phyloP scores from a whole-genome alignment of 2,329 filamentous ascomycete genomes.

The Cladosporium sp. region DNA sequence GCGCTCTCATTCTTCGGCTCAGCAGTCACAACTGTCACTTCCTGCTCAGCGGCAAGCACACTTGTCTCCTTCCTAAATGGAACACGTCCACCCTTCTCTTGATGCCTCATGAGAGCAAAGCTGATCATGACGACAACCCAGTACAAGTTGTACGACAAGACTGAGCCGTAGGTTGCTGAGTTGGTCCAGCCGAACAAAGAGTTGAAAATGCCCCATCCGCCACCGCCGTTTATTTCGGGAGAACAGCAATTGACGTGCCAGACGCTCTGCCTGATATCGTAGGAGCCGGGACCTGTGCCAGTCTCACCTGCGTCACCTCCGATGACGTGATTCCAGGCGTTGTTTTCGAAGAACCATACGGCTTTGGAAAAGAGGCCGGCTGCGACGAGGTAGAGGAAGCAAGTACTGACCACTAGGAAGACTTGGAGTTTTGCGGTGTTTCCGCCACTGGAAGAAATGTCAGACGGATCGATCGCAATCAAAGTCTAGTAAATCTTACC shows the following conservation, averaged over 20 bases:
- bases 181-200: constrained; percentile 83
- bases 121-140: constrained; percentile 68
- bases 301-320: constrained; percentile 61
- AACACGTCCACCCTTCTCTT: constrained; percentile 53
- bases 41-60: too few relatives aligned
- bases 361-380: constrained; percentile 69
- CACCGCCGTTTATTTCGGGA: constrained; percentile 65
- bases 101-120: constrained; percentile 63
- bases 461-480: not conserved
- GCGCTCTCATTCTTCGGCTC: too few relatives aligned
- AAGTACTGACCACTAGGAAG: constrained; percentile 78
- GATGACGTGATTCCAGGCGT: constrained; percentile 62
- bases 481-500: constrained; percentile 47
- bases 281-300: constrained; percentile 67
- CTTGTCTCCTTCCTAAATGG: not conserved
- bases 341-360: constrained; percentile 69
- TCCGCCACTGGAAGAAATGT: constrained; percentile 47
- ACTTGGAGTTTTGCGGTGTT: constrained; percentile 63
- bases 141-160: constrained; percentile 84
- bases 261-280: constrained; percentile 72
- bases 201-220: constrained; percentile 85
- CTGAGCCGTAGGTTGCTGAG: constrained; percentile 80
- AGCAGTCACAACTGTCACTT: too few relatives aligned
- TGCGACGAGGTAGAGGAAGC: constrained; percentile 77
- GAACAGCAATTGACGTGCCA: constrained; percentile 87